These are phyloP conservation scores for Suhomyces xylopsoci DNA, from an alignment of 805 yeast genomes.

Conservation along the genomic window DNA sequence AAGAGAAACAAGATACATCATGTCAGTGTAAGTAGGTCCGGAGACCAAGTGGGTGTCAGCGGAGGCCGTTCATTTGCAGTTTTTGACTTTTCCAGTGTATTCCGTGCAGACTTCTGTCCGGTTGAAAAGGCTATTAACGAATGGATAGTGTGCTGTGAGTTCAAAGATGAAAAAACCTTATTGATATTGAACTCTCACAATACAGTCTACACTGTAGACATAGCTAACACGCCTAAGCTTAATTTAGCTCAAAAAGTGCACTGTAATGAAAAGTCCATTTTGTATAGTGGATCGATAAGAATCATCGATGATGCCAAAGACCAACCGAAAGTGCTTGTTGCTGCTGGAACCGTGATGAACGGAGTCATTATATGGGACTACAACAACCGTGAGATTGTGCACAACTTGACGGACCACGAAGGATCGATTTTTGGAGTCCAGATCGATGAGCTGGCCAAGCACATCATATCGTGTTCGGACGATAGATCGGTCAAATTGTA, in stretches of 20 bases:
- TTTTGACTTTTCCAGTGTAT: constrained; percentile 10
- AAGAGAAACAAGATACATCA: constrained; percentile 80
- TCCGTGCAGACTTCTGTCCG: constrained; percentile 23
- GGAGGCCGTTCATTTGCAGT: constrained; percentile 74
- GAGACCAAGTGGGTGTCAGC: constrained; percentile 40
- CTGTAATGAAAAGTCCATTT: constrained; percentile 71
- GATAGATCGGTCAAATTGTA: constrained; percentile 85
- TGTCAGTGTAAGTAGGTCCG: constrained; percentile 40
- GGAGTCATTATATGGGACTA: constrained; percentile 80
- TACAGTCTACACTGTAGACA: constrained; percentile 39
- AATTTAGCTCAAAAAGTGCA: constrained; percentile 31
- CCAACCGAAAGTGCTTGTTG: constrained; percentile 47
- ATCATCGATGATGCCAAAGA: constrained; percentile 36
- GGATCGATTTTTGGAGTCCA: constrained; percentile 88
- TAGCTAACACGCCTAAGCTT: constrained; percentile 19
- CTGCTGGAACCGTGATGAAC: constrained; percentile 92
- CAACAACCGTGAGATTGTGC: constrained; percentile 38
- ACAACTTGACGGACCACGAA: constrained; percentile 70
- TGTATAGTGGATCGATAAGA: constrained; percentile 81
- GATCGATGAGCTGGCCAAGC: constrained; percentile 52
- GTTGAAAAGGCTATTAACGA: constrained; percentile 61
- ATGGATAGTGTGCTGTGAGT: constrained; percentile 72
- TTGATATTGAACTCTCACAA: constrained; percentile 80
- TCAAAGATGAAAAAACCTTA: constrained; percentile 34
- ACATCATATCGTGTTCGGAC: constrained; percentile 82